Evolutionary conservation across 208 protist genomes (phyloP), one percentile per base, ranked within the genome.

Genomic region (Crithidia mellificae): DNA sequence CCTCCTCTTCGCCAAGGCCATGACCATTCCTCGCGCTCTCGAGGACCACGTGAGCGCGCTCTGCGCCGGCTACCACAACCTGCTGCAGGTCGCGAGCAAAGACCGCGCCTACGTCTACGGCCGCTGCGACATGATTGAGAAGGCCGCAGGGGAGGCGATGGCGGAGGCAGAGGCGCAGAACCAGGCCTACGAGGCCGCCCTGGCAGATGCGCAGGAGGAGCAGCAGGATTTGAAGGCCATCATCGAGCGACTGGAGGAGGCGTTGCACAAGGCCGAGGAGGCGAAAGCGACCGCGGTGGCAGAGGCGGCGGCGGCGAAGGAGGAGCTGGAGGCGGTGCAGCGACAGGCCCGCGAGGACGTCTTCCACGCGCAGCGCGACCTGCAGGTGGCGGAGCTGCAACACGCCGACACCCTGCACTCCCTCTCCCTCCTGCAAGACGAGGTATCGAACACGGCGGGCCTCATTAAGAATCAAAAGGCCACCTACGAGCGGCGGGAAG

Each of bases 51-150:
- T 77, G 36, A 50, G 66, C 14, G 78, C 12, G 19, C 43, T 81
- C 2, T 69, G 63, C 30, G 24, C 63, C 20, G 58, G 53, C 34
- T 85, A 86, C 67, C 57, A 66, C 27, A 38, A 53, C 20, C 46
- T 90, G 7, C 25, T 88, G 53, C 58, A 64, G 19, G 69, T 69
- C 0, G 58, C 65, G 24, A 52, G 72, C 52, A 79, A 73, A 30
- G 75, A 73, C 25, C 82, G 86, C 38, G 46, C 41, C 0, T 65
- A 71, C 41, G 74, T 90, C 20, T 56, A 53, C 69, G 51, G 46
- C n/a, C 82, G 79, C 50, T 86, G 81, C 53, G 75, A 85, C 57
- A 72, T 62, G 27, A 83, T 91, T 63, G 81, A 89, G 67, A 47
- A 59, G 50, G 62, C 82, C 24, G 81, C 88, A 22, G 63, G 62